A percentile compares a stretch with the other conserved stretches of the same genome.
Evolutionary conservation across 768 basidiomycete species (phyloP).

Genomic region (Cyclocybe cylindracea): DNA sequence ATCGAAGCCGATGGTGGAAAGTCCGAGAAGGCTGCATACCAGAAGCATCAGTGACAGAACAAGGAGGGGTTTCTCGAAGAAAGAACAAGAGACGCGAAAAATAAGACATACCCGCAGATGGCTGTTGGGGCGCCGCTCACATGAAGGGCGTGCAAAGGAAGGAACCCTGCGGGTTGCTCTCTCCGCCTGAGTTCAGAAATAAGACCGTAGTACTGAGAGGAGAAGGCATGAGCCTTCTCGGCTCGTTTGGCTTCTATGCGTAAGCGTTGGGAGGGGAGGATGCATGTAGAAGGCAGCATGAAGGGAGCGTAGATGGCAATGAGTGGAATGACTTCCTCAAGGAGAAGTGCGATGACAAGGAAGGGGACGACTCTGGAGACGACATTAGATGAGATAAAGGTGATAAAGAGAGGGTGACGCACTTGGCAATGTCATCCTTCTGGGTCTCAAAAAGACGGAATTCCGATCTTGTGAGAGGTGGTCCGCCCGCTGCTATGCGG

Average conservation of each 20-base stretch:
- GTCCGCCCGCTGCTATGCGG: slow-evolving; percentile 61
- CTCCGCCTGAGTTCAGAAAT: slow-evolving; percentile 35
- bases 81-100: not conserved
- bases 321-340: slow-evolving; percentile 83
- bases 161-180: slow-evolving; percentile 32
- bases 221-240: slow-evolving; percentile 45
- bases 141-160: slow-evolving; percentile 31
- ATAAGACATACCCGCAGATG: slow-evolving; percentile 57
- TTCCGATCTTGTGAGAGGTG: slow-evolving; percentile 67
- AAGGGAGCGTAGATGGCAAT: slow-evolving; percentile 84
- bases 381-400: not conserved
- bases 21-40: slow-evolving; percentile 33
- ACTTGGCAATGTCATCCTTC: slow-evolving; percentile 74
- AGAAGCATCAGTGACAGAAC: slow-evolving; percentile 7
- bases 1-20: slow-evolving; percentile 47
- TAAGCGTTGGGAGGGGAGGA: slow-evolving; percentile 75
- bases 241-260: slow-evolving; percentile 60
- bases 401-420: slow-evolving; percentile 14
- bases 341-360: slow-evolving; percentile 66
- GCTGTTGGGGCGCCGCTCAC: slow-evolving; percentile 36
- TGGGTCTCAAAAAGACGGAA: slow-evolving; percentile 67
- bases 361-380: slow-evolving; percentile 72
- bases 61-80: not conserved
- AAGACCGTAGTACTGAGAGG: slow-evolving; percentile 34
- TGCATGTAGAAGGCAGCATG: slow-evolving; percentile 84